A percentile compares a stretch with the other conserved stretches of the same genome.
These are phyloP conservation scores for Lachancea lanzarotensis DNA, from an alignment of 805 yeast genomes.

Conservation along the genomic window DNA sequence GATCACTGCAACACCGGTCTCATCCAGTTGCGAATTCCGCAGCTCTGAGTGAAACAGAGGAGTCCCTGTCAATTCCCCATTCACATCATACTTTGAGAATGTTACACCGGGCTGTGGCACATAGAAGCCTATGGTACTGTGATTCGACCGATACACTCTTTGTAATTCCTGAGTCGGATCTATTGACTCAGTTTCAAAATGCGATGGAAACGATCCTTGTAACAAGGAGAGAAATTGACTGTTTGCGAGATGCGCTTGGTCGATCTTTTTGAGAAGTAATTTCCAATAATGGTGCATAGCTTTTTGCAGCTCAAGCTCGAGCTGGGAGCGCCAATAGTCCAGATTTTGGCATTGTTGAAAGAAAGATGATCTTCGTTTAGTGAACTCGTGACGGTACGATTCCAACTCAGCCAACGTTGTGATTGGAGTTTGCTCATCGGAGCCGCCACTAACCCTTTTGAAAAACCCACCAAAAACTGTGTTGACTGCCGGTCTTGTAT, in stretches of 20 bases:
- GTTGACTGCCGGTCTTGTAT: neutral
- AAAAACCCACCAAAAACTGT: slow-evolving; percentile 2
- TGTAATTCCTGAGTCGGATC: neutral
- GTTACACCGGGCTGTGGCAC: slow-evolving; percentile 6
- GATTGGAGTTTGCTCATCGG: neutral
- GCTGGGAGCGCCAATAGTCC: slow-evolving; percentile 5
- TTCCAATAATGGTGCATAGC: slow-evolving; percentile 4
- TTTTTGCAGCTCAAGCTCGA: slow-evolving; percentile 6
- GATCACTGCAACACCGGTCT: neutral
- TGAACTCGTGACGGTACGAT: neutral
- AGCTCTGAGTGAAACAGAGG: slow-evolving; percentile 5
- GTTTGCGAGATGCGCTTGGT: neutral
- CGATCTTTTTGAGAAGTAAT: neutral
- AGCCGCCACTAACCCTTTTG: neutral
- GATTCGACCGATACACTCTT: neutral
- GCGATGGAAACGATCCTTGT: neutral
- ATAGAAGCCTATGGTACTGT: slow-evolving; percentile 6
- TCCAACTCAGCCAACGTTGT: neutral
- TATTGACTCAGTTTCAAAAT: neutral
- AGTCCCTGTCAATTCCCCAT: neutral
- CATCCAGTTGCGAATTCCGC: neutral
- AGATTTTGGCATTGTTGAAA: slow-evolving; percentile 5
- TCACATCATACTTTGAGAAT: neutral
- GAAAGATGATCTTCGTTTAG: neutral
- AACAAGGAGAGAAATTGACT: neutral